Percentiles rank a stretch among this genome's conserved stretches.
Conservation (phyloP, 345 rosid species). For the Camelina neglecta region DNA sequence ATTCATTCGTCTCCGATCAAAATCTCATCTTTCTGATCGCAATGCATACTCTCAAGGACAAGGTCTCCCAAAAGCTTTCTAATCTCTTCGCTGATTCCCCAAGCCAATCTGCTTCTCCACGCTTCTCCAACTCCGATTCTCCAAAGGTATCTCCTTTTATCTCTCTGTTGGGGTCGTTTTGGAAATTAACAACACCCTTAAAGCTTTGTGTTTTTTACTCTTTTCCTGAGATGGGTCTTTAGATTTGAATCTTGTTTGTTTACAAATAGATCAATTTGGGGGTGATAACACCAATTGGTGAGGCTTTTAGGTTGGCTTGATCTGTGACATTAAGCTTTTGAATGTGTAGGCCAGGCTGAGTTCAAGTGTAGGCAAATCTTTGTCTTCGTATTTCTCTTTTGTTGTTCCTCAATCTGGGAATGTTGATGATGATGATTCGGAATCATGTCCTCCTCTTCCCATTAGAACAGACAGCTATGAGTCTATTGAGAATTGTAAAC, state of each 20-base stretch:
- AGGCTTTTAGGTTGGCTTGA: neutral
- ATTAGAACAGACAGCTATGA: conserved; percentile 50
- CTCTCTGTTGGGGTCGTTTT: neutral
- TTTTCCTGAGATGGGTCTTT: conserved; percentile 13
- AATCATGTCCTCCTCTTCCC: conserved; percentile 54
- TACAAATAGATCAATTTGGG: neutral
- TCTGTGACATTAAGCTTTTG: conserved; percentile 41
- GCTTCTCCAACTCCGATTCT: conserved; percentile 45
- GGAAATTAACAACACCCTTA: neutral
- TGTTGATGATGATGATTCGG: conserved; percentile 41
- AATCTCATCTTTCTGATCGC: conserved; percentile 20
- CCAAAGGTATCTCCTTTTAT: conserved; percentile 51
- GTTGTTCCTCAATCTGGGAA: conserved; percentile 52
- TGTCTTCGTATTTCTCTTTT: conserved; percentile 60
- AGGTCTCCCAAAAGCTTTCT: conserved; percentile 71
- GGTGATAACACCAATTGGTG: too few relatives aligned
- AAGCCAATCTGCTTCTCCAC: conserved; percentile 45
- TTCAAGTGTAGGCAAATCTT: conserved; percentile 52
- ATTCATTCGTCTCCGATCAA: conserved; percentile 18
- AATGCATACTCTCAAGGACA: conserved; percentile 74
- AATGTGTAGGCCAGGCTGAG: conserved; percentile 66
- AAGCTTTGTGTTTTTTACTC: conserved; percentile 1
- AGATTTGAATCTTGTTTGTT: conserved; percentile 28
- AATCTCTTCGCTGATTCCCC: conserved; percentile 70
- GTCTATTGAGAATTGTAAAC: conserved; percentile 40